Conservation (phyloP, 2,329 filamentous ascomycete genomes). For the Trichoderma afroharzianum region DNA sequence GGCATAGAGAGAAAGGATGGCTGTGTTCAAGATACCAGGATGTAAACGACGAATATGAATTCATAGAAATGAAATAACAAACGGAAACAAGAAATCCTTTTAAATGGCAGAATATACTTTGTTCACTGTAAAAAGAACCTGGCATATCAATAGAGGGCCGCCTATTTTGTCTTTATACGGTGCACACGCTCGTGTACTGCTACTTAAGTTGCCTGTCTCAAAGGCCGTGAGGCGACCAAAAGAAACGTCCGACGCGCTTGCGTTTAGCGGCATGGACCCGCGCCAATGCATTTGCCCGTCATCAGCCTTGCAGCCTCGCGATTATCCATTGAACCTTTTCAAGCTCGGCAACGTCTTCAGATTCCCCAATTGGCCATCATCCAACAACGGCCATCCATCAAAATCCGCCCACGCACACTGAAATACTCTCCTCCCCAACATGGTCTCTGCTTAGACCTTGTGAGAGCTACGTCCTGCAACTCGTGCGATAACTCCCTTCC, state of each 20-base stretch:
- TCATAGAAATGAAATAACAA: background rate
- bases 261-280: constrained; percentile 21
- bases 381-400: constrained; percentile 16
- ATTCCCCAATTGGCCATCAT: constrained; percentile 27
- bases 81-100: background rate
- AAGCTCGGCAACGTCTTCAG: constrained; percentile 23
- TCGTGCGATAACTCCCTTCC: constrained; percentile 4
- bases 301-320: constrained; percentile 37
- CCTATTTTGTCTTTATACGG: background rate
- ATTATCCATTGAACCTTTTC: constrained; percentile 22
- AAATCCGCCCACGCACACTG: background rate
- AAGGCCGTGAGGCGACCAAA: background rate
- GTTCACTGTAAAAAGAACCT: background rate
- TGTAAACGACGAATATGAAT: background rate
- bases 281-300: constrained; percentile 20
- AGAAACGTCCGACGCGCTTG: constrained; percentile 13
- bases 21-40: background rate
- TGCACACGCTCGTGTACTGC: background rate
- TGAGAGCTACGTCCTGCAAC: background rate
- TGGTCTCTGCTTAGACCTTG: constrained; percentile 12
- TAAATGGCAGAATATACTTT: background rate
- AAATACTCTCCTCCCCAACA: background rate
- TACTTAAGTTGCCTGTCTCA: background rate
- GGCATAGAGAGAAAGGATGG: background rate
- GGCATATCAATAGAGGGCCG: background rate